Base-by-base conservation (phyloP, 2,329 filamentous ascomycete species). In the Sarocladium strictum region DNA sequence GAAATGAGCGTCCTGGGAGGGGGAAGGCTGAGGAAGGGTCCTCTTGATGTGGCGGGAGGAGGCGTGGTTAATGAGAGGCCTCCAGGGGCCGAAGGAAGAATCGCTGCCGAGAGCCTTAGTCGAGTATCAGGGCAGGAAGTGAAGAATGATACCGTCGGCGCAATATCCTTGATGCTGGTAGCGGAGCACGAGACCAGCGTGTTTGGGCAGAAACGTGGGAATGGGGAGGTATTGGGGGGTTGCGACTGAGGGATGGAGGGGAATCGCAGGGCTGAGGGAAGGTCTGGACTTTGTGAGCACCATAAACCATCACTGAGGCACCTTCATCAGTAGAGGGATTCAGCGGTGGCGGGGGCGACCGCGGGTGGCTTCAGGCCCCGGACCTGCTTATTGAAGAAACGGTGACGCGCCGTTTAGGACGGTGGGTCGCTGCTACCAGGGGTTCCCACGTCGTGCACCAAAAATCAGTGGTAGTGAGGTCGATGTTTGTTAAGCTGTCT, bases 1-100 rank as follows among this genome's bases (percentile, higher is more conserved):
- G 24, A 40, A 12, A 27, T 40, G 50, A 38, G 32, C 33, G 17
- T 40, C 37, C 24, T 50, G 59, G 55, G 56, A 55, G 55, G 49
- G 33, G 55, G 52, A 37, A 55, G 47, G 50, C 41, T 49, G 57
- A 54, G 40, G 53, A 38, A 38, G 32, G 32, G 57, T 43, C 54
- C 35, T 38, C 53, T 32, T 56, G n/a, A n/a, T n/a, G n/a, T n/a
- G 55, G 56, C 57, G 59, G 55, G 62, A 53, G 57, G 59, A 61
- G 60, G 62, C 63, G 60, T 61, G 54, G 38, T 60, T 59, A 54
- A 55, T 38, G 38, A 53, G 57, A 55, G 55, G 55, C 54, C 57
- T 54, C 40, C 50, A 50, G 47, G 43, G 41, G 19, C 14, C 21
- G 15, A 17, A 21, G 27, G 24, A 15, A 23, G 27, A 17, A 51